Conservation (phyloP, 192 early-diverging fungal species). For the Spinellus fusiger region DNA sequence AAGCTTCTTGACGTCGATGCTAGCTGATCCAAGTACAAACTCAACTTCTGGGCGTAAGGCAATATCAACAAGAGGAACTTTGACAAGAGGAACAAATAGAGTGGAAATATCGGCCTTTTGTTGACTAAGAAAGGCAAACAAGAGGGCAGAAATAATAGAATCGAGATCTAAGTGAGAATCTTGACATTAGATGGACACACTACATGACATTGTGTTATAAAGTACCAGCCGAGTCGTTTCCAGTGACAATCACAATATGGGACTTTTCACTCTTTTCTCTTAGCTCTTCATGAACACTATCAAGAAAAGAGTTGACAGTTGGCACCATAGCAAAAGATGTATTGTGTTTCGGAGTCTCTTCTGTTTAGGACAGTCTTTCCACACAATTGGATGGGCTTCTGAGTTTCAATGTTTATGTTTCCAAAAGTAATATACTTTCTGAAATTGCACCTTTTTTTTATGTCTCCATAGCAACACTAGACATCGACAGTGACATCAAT, state of each 20-base stretch:
- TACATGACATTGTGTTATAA: not conserved
- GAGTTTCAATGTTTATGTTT: too few species aligned
- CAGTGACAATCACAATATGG: conserved; percentile 45
- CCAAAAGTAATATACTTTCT: too few species aligned
- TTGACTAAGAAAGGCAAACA: conserved; percentile 46
- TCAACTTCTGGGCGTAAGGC: conserved; percentile 56
- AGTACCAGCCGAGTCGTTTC: conserved; percentile 72
- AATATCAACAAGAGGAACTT: conserved; percentile 55
- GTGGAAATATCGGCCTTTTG: not conserved
- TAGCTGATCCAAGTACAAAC: conserved; percentile 37
- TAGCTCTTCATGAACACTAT: not conserved
- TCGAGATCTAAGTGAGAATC: conserved; percentile 52
- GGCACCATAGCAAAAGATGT: not conserved
- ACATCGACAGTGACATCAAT: too few species aligned
- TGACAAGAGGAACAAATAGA: conserved; percentile 49
- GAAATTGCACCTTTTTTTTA: too few species aligned
- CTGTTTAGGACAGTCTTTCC: too few species aligned
- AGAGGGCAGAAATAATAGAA: conserved; percentile 54
- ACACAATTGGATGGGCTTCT: too few species aligned
- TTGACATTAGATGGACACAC: too few species aligned
- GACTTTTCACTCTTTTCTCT: not conserved
- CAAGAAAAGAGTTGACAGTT: conserved; percentile 5
- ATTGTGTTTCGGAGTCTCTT: too few species aligned
- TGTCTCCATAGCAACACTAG: too few species aligned
- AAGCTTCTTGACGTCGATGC: conserved; percentile 28